Percentiles rank a stretch among this genome's conserved stretches.
Evolutionary conservation across 768 basidiomycete species (phyloP).

Genomic region (Tricholoma flavovirens): DNA sequence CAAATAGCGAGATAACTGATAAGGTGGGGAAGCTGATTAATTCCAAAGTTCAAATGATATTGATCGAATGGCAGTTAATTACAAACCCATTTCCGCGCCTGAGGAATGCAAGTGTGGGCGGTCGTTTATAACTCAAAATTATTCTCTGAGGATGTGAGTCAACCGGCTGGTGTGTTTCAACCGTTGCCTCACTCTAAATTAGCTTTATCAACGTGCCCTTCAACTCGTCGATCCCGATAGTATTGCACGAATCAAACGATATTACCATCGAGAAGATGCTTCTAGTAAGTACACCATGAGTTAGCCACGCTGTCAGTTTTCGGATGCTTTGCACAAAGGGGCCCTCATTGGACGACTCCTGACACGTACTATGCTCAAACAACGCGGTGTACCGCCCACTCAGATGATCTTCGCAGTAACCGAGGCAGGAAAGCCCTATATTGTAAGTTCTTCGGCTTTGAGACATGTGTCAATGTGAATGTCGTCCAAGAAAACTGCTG

Average conservation of each 20-base stretch:
- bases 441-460: conserved; percentile 38
- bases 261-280: conserved; percentile 68
- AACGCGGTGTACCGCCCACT: conserved; percentile 45
- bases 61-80: no score
- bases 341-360: conserved; percentile 75
- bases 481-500: conserved; percentile 37
- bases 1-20: conserved; percentile 11
- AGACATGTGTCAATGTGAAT: not conserved
- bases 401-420: conserved; percentile 53
- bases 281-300: conserved; percentile 48
- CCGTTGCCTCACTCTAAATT: conserved; percentile 2
- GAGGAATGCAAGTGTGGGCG: conserved; percentile 43
- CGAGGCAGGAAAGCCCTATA: conserved; percentile 68
- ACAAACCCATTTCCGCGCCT: not conserved
- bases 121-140: conserved; percentile 35
- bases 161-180: not conserved
- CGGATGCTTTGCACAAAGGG: conserved; percentile 35
- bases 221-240: conserved; percentile 52
- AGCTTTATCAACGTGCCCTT: conserved; percentile 65
- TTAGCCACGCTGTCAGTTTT: not conserved
- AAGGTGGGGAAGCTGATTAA: conserved; percentile 4
- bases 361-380: conserved; percentile 54
- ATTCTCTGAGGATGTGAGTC: conserved; percentile 38
- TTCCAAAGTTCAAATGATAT: no score
- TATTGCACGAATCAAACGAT: conserved; percentile 52